phyloP scores from a whole-genome alignment of 2,329 filamentous ascomycete genomes.

The Salinomyces thailandicus region DNA sequence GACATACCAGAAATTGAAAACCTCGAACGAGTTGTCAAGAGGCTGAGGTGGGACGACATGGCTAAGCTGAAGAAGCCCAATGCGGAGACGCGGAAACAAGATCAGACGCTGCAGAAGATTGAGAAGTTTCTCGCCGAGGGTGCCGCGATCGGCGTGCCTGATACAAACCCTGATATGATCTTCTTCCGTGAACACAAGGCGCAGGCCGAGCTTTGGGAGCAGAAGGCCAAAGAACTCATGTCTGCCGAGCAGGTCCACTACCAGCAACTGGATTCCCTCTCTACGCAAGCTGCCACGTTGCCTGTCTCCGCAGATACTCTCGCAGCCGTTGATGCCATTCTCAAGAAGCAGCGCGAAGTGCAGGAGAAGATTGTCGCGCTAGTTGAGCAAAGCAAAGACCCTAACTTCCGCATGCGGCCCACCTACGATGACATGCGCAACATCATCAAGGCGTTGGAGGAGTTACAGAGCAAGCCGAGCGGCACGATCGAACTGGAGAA shows the following conservation, averaged over 20 bases:
- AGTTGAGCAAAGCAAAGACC: conserved; percentile 63
- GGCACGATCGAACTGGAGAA: conserved; percentile 89
- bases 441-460: conserved; percentile 74
- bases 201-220: conserved; percentile 79
- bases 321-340: conserved; percentile 73
- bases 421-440: conserved; percentile 84
- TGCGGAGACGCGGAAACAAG: conserved; percentile 30
- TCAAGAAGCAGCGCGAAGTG: conserved; percentile 91
- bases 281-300: conserved; percentile 65
- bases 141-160: conserved; percentile 63
- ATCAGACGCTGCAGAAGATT: conserved; percentile 68
- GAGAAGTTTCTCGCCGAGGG: conserved; percentile 68
- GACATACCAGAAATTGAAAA: conserved; percentile 81
- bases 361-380: conserved; percentile 78
- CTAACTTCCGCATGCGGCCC: conserved; percentile 68
- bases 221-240: conserved; percentile 85
- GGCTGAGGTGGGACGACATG: conserved; percentile 79
- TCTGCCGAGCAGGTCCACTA: conserved; percentile 87
- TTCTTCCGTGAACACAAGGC: conserved; percentile 66
- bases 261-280: conserved; percentile 84
- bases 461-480: conserved; percentile 82
- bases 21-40: conserved; percentile 68
- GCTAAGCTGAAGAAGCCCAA: conserved; percentile 46
- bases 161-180: conserved; percentile 68
- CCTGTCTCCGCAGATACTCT: conserved; percentile 77